Evolutionary conservation across 257 asterid species (phyloP).

Genomic region (Gentiana dahurica): DNA sequence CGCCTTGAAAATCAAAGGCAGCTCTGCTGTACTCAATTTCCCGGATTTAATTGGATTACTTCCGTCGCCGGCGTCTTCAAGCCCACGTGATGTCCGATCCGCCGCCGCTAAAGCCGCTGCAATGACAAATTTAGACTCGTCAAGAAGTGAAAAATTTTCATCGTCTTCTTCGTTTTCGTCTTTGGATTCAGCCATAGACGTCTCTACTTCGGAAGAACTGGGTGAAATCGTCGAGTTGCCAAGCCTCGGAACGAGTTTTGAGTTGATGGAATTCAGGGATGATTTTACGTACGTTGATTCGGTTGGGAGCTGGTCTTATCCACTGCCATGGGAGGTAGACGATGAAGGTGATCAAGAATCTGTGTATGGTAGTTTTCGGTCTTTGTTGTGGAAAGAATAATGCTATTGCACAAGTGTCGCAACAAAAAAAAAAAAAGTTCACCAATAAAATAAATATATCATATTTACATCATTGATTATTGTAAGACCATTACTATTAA

Average conservation of each 20-base stretch:
- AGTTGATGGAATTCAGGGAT: constrained; percentile 24
- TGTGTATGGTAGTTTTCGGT: constrained; percentile 23
- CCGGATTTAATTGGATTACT: constrained; percentile 42
- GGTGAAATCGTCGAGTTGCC: constrained; percentile 70
- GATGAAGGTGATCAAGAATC: constrained; percentile 17
- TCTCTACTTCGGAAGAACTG: constrained; percentile 45
- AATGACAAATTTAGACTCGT: constrained; percentile 38
- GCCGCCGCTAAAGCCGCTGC: constrained; percentile 88
- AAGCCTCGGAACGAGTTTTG: constrained; percentile 35
- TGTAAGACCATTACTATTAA: too few relatives aligned
- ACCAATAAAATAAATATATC: too few relatives aligned
- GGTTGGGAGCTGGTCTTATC: constrained; percentile 38
- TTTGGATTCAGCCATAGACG: constrained; percentile 20
- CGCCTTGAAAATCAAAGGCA: constrained; percentile 64
- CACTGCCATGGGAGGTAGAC: constrained; percentile 14
- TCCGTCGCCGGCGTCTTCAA: constrained; percentile 56
- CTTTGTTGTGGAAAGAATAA: constrained; percentile 33
- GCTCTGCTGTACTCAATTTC: constrained; percentile 57
- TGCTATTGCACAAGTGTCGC: too few relatives aligned
- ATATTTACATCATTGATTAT: too few relatives aligned
- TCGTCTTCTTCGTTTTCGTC: constrained; percentile 11
- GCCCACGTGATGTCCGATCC: constrained; percentile 71
- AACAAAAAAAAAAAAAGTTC: too few relatives aligned
- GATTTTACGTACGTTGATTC: constrained; percentile 40
- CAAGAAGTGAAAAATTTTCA: constrained; percentile 6